phyloP scores from a whole-genome alignment of 2,329 filamentous ascomycete genomes.

The Epichloe uncinata region DNA sequence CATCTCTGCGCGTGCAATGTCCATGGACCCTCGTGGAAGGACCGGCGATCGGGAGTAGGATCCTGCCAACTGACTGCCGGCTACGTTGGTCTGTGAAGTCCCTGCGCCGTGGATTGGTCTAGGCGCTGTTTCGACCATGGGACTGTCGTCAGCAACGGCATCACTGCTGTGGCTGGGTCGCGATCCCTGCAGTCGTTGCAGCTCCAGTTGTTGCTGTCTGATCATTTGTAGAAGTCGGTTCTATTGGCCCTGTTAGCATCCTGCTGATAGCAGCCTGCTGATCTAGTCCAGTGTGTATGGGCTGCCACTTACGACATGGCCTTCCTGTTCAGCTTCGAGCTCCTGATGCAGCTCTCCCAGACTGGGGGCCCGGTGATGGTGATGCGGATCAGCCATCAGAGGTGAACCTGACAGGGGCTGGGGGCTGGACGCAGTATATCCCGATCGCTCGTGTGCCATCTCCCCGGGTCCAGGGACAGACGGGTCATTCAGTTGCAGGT shows the following conservation, averaged over 20 bases:
- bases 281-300: constrained; percentile 1
- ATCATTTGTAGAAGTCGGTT: constrained; percentile 70
- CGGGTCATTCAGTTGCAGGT: constrained; percentile 61
- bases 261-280: no score
- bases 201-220: constrained; percentile 58
- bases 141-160: constrained; percentile 37
- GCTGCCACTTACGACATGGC: constrained; percentile 49
- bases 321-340: constrained; percentile 66
- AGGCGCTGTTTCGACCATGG: constrained; percentile 28
- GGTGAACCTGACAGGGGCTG: constrained; percentile 35
- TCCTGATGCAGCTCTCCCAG: constrained; percentile 68
- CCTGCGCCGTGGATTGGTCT: constrained; percentile 26
- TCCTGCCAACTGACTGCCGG: constrained; percentile 15
- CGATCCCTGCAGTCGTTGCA: constrained; percentile 43
- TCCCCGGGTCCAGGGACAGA: constrained; percentile 54
- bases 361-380: constrained; percentile 56
- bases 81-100: constrained; percentile 19
- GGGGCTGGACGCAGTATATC: constrained; percentile 24
- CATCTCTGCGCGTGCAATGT: constrained; percentile 41
- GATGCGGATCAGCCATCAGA: constrained; percentile 40
- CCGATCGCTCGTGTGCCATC: constrained; percentile 37
- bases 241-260: constrained; percentile 22
- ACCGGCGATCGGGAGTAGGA: constrained; percentile 39
- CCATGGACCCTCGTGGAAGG: constrained; percentile 42
- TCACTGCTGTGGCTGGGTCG: constrained; percentile 23